These are phyloP conservation scores for Leccinellum albellum DNA, from an alignment of 768 basidiomycete genomes.

Conservation along the genomic window DNA sequence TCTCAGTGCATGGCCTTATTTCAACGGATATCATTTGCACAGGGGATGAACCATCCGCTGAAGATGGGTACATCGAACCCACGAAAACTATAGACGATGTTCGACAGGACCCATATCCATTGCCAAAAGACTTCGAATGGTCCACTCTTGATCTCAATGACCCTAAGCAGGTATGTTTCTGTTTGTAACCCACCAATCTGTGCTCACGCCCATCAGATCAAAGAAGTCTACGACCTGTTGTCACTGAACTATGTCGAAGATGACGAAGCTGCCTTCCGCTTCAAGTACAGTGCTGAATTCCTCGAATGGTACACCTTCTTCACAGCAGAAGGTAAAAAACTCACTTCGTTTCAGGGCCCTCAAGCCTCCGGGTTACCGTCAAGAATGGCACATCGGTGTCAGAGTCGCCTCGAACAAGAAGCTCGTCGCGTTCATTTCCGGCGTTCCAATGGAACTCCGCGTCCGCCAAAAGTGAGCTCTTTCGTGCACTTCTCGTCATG, in stretches of 20 bases:
- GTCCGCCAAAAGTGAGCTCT: slow-evolving; percentile 73
- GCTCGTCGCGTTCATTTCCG: slow-evolving; percentile 94
- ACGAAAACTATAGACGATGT: slow-evolving; percentile 74
- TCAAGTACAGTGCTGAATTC: slow-evolving; percentile 94
- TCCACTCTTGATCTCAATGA: slow-evolving; percentile 74
- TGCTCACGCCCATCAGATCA: slow-evolving; percentile 46
- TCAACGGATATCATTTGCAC: background rate
- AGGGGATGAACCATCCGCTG: slow-evolving; percentile 63
- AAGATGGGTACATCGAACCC: slow-evolving; percentile 88
- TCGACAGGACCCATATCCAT: slow-evolving; percentile 79
- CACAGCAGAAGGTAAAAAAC: background rate
- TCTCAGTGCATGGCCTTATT: background rate
- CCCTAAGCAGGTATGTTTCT: slow-evolving; percentile 56
- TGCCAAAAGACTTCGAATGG: slow-evolving; percentile 96
- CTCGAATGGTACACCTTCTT: slow-evolving; percentile 65
- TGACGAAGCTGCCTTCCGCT: slow-evolving; percentile 91
- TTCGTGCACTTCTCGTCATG: background rate
- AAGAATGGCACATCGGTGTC: slow-evolving; percentile 96
- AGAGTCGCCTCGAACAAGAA: slow-evolving; percentile 88
- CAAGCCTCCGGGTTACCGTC: slow-evolving; percentile 86
- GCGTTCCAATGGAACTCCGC: slow-evolving; percentile 82
- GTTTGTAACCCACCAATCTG: background rate
- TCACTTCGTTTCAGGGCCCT: slow-evolving; percentile 64
- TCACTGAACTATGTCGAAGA: slow-evolving; percentile 97
- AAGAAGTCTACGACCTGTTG: slow-evolving; percentile 88